Conservation (phyloP, 106 monocot genomes). For the Dendrobium chrysotoxum region DNA sequence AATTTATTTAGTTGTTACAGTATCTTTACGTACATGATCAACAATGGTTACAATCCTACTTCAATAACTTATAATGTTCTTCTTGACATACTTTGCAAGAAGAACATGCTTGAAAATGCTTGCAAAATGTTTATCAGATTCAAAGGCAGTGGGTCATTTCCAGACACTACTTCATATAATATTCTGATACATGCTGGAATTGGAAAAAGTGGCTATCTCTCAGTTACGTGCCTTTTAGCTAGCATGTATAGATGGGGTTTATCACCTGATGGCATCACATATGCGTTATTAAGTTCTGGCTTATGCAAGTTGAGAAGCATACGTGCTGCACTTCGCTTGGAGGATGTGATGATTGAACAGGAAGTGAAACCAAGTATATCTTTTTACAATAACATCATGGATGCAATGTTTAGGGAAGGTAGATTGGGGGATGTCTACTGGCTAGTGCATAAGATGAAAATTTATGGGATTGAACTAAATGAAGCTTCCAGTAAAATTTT, state of each 20-base stretch:
- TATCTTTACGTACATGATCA: slow-evolving; percentile 34
- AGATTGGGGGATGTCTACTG: slow-evolving; percentile 30
- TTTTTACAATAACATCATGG: slow-evolving; percentile 35
- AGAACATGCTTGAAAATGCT: slow-evolving; percentile 14
- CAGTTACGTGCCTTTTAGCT: slow-evolving; percentile 13
- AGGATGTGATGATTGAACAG: slow-evolving; percentile 21
- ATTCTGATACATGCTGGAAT: slow-evolving; percentile 40
- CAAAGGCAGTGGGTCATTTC: slow-evolving; percentile 14
- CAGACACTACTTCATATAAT: slow-evolving; percentile 52
- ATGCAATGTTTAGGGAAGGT: slow-evolving; percentile 26
- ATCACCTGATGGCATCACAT: slow-evolving; percentile 38
- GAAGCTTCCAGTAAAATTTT: slow-evolving; percentile 32
- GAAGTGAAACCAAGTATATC: slow-evolving; percentile 28
- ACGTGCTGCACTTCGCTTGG: slow-evolving; percentile 22
- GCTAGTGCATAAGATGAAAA: slow-evolving; percentile 37
- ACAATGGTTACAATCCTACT: slow-evolving; percentile 22
- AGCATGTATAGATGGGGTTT: slow-evolving; percentile 31
- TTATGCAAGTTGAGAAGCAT: slow-evolving; percentile 28
- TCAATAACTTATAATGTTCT: slow-evolving; percentile 36
- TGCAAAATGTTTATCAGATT: slow-evolving; percentile 26
- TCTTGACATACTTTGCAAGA: slow-evolving; percentile 34
- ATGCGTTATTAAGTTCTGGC: slow-evolving; percentile 24
- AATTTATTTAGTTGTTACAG: slow-evolving; percentile 9
- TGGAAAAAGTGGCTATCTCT: slow-evolving; percentile 10
- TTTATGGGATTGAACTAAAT: slow-evolving; percentile 34